Evolutionary conservation across 2,329 filamentous ascomycete genomes (phyloP).

Genomic region (Penicillium janthinellum): DNA sequence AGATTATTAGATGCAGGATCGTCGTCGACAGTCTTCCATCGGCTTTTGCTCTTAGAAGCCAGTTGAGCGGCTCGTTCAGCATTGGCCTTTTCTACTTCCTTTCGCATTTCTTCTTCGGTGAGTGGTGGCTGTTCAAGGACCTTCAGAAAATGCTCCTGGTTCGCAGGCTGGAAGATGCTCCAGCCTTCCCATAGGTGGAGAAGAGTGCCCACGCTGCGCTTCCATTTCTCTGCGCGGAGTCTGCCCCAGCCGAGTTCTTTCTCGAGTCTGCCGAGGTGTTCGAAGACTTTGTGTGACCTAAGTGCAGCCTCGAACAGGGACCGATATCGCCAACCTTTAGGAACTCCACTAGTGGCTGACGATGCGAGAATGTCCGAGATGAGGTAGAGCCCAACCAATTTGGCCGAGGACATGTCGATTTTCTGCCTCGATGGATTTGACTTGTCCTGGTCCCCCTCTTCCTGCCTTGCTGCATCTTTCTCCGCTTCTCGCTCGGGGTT

Average conservation of each 20-base stretch:
- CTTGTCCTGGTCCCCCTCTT: conserved; percentile 42
- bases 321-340: conserved; percentile 84
- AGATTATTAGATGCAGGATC: conserved; percentile 37
- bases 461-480: conserved; percentile 31
- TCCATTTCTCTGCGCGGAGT: conserved; percentile 81
- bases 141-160: conserved; percentile 69
- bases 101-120: conserved; percentile 48
- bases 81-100: conserved; percentile 48
- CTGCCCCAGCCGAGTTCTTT: conserved; percentile 76
- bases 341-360: conserved; percentile 72
- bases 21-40: conserved; percentile 52
- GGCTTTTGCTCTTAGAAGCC: conserved; percentile 46
- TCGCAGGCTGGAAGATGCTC: conserved; percentile 70
- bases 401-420: conserved; percentile 70
- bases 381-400: conserved; percentile 79
- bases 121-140: conserved; percentile 72
- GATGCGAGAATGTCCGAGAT: conserved; percentile 79
- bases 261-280: conserved; percentile 71
- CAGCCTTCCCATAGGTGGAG: conserved; percentile 69
- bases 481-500: conserved; percentile 57
- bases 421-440: conserved; percentile 43
- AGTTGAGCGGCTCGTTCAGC: conserved; percentile 40
- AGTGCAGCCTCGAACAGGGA: conserved; percentile 76
- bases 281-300: conserved; percentile 69
- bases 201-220: conserved; percentile 70